Evolutionary conservation across 1,284 basidiomycete genomes (phyloP), one percentile per base, ranked within the genome.

Genomic region (Ceratobasidium sp.): DNA sequence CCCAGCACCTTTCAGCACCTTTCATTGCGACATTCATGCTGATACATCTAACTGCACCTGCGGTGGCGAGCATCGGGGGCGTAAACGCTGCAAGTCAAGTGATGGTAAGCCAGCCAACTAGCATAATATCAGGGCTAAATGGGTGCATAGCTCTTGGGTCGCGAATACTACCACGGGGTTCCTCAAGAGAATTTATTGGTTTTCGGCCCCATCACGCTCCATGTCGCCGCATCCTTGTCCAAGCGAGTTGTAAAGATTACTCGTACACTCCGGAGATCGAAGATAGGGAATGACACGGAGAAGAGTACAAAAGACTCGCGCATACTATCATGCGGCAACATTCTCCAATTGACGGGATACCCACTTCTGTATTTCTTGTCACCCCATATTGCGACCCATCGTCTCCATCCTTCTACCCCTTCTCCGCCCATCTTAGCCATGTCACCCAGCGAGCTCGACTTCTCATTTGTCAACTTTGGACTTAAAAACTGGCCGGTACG

Each of bases 121-220:
- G 9, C 50, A n/a, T 15, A 15, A 26, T 52, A 48, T 12, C 38
- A 17, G 17, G 28, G 38, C 20, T 20, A 59, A 40, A 26, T n/a
- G 33, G n/a, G n/a, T n/a, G n/a, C 44, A n/a, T 79, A 94, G 93
- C 85, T 94, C 33, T 84, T 94, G 10, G 92, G 93, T 12, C 86
- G 93, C 65, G 93, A 94, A 84, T 94, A 93, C 84, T 94, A 94
- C 82, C 92, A 94, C 83, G 92, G 91, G 0, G 64, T 85, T 0
- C 87, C 91, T 70, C 89, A 88, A 59, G 92, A 94, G 83, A 88
- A 86, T 61, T 89, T 89, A 75, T 88, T 94, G 6, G 84, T 94
- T 9, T 83, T 92, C 28, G 85, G 85, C 1, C 92, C 93, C 3
- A 84, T 94, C 40, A 84, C 85, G 26, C 81, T 91, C 17, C 93